Evolutionary conservation across 2,329 filamentous ascomycete species (phyloP).

Genomic region (Curvularia eragrostidis): DNA sequence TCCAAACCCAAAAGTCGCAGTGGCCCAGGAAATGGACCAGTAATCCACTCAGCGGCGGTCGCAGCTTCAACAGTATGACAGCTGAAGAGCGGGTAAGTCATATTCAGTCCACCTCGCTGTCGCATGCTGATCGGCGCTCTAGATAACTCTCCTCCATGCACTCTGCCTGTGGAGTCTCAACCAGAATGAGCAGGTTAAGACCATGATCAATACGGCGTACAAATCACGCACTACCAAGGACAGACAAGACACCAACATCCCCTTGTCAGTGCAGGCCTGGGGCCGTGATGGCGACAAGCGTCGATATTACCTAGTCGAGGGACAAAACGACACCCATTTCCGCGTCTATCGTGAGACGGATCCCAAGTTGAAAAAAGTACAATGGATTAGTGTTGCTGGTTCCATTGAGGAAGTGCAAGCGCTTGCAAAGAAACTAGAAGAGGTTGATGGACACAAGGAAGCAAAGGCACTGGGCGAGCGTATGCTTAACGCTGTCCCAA

Average conservation of each 20-base stretch:
- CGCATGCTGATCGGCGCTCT: slow-evolving; percentile 30
- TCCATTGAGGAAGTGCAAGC: slow-evolving; percentile 83
- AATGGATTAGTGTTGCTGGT: slow-evolving; percentile 93
- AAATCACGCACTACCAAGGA: slow-evolving; percentile 78
- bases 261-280: slow-evolving; percentile 89
- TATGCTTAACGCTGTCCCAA: slow-evolving; percentile 79
- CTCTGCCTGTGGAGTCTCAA: slow-evolving; percentile 88
- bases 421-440: slow-evolving; percentile 77
- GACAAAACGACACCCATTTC: slow-evolving; percentile 91
- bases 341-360: slow-evolving; percentile 94
- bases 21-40: slow-evolving; percentile 87
- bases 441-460: slow-evolving; percentile 79
- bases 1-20: slow-evolving; percentile 82
- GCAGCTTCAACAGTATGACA: slow-evolving; percentile 81
- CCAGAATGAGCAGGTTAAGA: slow-evolving; percentile 82
- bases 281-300: slow-evolving; percentile 88
- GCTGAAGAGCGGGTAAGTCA: slow-evolving; percentile 77
- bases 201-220: slow-evolving; percentile 77
- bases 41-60: slow-evolving; percentile 81
- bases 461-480: slow-evolving; percentile 78
- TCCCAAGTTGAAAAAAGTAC: slow-evolving; percentile 74
- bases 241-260: slow-evolving; percentile 79
- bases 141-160: slow-evolving; percentile 84
- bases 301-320: slow-evolving; percentile 92
- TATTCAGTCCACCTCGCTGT: slow-evolving; percentile 2